Percentiles rank a stretch among this genome's conserved stretches.
Conservation (phyloP, 2,329 filamentous ascomycete genomes). For the Volutella citrinella region DNA sequence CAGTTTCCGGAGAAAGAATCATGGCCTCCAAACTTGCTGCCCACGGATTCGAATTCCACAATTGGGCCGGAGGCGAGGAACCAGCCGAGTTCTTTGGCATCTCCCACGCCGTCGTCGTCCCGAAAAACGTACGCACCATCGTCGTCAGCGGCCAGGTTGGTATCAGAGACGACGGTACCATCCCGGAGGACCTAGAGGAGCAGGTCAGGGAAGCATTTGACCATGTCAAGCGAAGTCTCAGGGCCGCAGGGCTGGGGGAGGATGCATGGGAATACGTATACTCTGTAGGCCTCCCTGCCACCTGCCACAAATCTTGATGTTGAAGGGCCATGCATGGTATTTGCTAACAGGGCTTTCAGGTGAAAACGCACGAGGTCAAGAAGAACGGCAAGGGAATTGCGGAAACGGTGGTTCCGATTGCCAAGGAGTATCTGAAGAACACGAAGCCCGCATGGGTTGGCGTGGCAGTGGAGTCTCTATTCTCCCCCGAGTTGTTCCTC, state of each 20-base stretch:
- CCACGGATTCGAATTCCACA: slow-evolving; percentile 5
- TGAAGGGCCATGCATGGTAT: no score
- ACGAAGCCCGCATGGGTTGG: slow-evolving; percentile 8
- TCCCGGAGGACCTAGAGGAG: slow-evolving; percentile 5
- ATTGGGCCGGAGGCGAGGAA: slow-evolving; percentile 8
- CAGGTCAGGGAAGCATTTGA: slow-evolving; percentile 6
- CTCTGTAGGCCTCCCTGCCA: no score
- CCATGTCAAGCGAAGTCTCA: slow-evolving; percentile 1
- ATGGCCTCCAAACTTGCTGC: no score
- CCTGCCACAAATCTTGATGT: no score
- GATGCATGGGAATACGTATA: slow-evolving; percentile 11
- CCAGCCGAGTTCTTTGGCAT: slow-evolving; percentile 6
- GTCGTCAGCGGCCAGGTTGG: slow-evolving; percentile 7
- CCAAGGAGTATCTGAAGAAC: slow-evolving; percentile 1
- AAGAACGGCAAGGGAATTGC: slow-evolving; percentile 5
- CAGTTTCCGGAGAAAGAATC: no score
- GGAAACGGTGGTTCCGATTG: slow-evolving; percentile 1
- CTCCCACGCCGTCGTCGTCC: slow-evolving; percentile 6
- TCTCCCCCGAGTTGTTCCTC: slow-evolving; percentile 3
- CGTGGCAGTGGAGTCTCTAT: slow-evolving; percentile 4
- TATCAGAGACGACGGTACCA: slow-evolving; percentile 5
- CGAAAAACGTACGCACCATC: slow-evolving; percentile 1
- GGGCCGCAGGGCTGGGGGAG: slow-evolving; percentile 6
- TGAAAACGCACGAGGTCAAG: slow-evolving; percentile 6
- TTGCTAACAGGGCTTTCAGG: background rate